These are phyloP conservation scores for Hansenula anomala DNA, from an alignment of 1,139 yeast species.

Conservation along the genomic window DNA sequence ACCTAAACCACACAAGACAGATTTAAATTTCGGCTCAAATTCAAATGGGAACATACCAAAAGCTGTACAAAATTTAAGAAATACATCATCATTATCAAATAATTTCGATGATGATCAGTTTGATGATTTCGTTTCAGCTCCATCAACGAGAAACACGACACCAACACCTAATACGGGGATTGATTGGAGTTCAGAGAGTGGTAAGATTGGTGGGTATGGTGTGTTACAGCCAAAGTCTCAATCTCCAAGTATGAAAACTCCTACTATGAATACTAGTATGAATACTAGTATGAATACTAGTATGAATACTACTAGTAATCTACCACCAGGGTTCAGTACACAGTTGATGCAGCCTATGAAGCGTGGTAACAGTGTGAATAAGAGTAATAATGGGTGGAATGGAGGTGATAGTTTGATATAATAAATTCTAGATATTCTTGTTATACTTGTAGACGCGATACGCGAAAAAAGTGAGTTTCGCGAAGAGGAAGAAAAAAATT, in stretches of 20 bases:
- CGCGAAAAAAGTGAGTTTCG: no score
- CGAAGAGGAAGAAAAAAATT: no score
- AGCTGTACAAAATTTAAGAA: conserved; percentile 9
- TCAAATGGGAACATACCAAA: conserved; percentile 4
- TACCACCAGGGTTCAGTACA: neutral
- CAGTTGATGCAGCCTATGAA: neutral
- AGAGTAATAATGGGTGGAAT: neutral
- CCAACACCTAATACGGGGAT: conserved; percentile 24
- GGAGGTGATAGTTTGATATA: no score
- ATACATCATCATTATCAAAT: conserved; percentile 6
- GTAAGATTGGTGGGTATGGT: conserved; percentile 1
- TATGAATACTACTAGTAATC: no score
- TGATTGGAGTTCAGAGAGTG: neutral
- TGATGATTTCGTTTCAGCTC: conserved; percentile 26
- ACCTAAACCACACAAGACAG: conserved; percentile 4
- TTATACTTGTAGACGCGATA: no score
- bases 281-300: neutral
- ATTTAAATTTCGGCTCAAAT: conserved; percentile 10
- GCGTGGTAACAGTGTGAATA: neutral
- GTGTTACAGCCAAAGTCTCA: neutral
- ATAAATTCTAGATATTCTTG: no score
- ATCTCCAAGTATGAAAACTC: neutral
- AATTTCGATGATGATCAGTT: conserved; percentile 23
- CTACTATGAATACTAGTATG: neutral
- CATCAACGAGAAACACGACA: conserved; percentile 11